Evolutionary conservation across 1,284 basidiomycete genomes (phyloP).

Genomic region (Malassezia caprae): DNA sequence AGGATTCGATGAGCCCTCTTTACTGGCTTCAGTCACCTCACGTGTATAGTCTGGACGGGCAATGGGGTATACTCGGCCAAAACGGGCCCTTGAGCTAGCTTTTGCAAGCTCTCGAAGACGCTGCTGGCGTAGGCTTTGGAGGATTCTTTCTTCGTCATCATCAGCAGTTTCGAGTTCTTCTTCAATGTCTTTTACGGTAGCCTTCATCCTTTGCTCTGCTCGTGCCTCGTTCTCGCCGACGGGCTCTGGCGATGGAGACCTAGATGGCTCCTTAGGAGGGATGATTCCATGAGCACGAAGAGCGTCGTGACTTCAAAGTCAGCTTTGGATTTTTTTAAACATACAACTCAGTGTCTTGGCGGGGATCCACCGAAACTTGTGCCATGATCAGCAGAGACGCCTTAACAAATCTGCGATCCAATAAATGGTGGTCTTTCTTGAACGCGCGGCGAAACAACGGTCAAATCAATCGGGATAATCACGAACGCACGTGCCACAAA

Average conservation of each 20-base stretch:
- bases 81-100: conserved; percentile 60
- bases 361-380: conserved; percentile 33
- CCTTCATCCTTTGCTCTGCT: conserved; percentile 23
- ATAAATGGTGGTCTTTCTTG: not conserved
- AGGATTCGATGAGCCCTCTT: conserved; percentile 48
- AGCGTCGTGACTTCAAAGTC: conserved; percentile 34
- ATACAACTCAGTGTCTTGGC: conserved; percentile 41
- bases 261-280: conserved; percentile 40
- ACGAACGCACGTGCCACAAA: not conserved
- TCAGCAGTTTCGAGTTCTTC: conserved; percentile 31
- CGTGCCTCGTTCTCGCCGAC: conserved; percentile 25
- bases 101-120: conserved; percentile 60
- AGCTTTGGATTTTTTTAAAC: not conserved
- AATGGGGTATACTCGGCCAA: conserved; percentile 77
- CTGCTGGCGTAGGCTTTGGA: conserved; percentile 61
- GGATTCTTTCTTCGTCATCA: conserved; percentile 66
- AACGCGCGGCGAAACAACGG: not conserved
- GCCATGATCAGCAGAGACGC: conserved; percentile 10
- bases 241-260: conserved; percentile 41
- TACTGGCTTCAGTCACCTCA: conserved; percentile 87
- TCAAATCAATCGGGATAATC: not conserved
- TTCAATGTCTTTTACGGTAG: conserved; percentile 30
- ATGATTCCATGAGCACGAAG: conserved; percentile 44
- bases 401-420: not conserved
- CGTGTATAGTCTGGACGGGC: conserved; percentile 83